phyloP scores from a whole-genome alignment of 176 grass and related monocot genomes.

The Raddia guianensis region DNA sequence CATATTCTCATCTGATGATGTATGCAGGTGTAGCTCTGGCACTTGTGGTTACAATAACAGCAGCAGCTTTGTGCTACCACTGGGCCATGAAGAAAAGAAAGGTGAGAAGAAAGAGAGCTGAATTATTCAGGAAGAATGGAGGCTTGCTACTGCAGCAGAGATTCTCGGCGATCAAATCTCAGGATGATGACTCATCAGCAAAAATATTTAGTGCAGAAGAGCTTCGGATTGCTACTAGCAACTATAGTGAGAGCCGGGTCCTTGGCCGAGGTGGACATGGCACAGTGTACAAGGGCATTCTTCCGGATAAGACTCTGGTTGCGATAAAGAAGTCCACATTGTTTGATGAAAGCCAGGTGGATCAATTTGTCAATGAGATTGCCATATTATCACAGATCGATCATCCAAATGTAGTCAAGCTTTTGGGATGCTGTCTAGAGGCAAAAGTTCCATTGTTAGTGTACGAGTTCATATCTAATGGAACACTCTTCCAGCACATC shows the following conservation, averaged over 20 bases:
- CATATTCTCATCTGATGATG: neutral
- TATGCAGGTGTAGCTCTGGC: constrained; percentile 39
- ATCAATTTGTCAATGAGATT: constrained; percentile 64
- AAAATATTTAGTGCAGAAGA: constrained; percentile 62
- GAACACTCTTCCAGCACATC: constrained; percentile 60
- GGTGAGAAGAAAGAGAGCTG: constrained; percentile 21
- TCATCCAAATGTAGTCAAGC: constrained; percentile 61
- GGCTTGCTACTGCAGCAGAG: constrained; percentile 56
- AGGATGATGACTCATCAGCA: neutral
- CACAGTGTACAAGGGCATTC: constrained; percentile 53
- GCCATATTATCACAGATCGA: constrained; percentile 49
- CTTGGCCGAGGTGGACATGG: constrained; percentile 56
- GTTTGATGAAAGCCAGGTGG: constrained; percentile 56
- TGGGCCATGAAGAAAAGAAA: constrained; percentile 40
- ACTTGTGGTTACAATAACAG: constrained; percentile 19
- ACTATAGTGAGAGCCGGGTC: constrained; percentile 36
- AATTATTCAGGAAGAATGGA: constrained; percentile 57
- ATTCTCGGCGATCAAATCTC: constrained; percentile 32
- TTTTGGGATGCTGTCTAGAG: constrained; percentile 63
- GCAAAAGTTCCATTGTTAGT: constrained; percentile 49
- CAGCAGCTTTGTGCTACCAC: neutral
- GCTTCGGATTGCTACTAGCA: constrained; percentile 43
- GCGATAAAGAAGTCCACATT: constrained; percentile 65
- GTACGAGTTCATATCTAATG: constrained; percentile 70
- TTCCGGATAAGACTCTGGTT: constrained; percentile 27